Evolutionary conservation across 2,329 filamentous ascomycete genomes (phyloP), one percentile per base, ranked within the genome.

Genomic region (Colletotrichum lini): DNA sequence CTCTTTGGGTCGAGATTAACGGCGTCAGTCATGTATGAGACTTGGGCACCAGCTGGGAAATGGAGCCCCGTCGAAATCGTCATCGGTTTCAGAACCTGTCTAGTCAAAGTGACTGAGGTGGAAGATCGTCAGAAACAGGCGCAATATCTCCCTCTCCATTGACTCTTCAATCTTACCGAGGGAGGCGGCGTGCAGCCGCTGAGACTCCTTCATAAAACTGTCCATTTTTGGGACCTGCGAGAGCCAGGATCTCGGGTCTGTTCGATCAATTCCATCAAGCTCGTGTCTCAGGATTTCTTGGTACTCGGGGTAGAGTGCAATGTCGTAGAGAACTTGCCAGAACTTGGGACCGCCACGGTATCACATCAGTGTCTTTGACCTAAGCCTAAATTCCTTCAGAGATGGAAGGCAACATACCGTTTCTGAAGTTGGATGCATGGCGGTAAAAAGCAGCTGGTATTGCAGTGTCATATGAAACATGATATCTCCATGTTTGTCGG

Each of bases 161-260:
- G 12, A 35, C 7, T 49, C 8, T 21, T 38, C n/a, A 2, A 18
- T 50, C 64, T 44, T 53, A 66, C 64, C 56, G 0, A 66, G 54
- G 4, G 56, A 59, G 8, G 47, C 35, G 23, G 64, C 56, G 26
- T 67, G 16, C 1, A 67, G 23, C 13, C 65, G 26, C 42, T 67
- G 65, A n/a, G 56, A 61, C 42, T 67, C 65, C 40, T 67, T 67
- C 47, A 67, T 61, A 21, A 67, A 67, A 30, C 65, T 67, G 18
- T 61, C 65, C 57, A 67, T 53, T 16, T 67, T 67, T 7, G 40
- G 56, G 4, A 67, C 26, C 38, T 67, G 47, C 4, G 38, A 44
- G 15, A 67, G 56, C 65, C 65, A 61, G 4, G 15, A 40, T 49
- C 26, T 30, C 5, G 4, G 4, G 26, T 30, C 26, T 30, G 26